These are phyloP conservation scores for Phaseolus coccineus DNA, from an alignment of 331 rosid genomes.

Conservation along the genomic window DNA sequence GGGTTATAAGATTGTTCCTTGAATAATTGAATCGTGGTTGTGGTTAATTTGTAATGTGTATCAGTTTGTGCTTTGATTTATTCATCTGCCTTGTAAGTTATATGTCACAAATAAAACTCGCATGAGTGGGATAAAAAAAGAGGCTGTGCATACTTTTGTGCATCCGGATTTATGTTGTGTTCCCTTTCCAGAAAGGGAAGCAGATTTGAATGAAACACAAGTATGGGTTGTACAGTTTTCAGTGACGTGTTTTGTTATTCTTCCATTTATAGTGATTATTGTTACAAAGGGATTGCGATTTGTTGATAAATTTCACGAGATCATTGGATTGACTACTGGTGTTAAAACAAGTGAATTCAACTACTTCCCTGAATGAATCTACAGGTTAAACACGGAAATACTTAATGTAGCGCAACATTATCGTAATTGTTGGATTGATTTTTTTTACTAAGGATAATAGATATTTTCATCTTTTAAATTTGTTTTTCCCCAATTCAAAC, in stretches of 20 bases:
- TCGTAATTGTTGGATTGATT: too few species aligned
- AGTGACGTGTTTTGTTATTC: background rate
- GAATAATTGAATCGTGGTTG: background rate
- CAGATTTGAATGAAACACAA: background rate
- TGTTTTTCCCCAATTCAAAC: too few species aligned
- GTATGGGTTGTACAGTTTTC: background rate
- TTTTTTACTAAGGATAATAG: too few species aligned
- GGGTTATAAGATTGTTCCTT: constrained; percentile 64
- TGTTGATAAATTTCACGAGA: background rate
- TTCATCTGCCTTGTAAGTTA: background rate
- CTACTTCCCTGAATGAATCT: background rate
- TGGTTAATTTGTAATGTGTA: background rate
- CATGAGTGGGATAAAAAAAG: background rate
- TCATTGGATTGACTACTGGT: background rate
- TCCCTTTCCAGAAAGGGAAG: background rate
- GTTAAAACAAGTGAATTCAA: background rate
- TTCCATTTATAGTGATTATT: background rate
- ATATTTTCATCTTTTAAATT: too few species aligned
- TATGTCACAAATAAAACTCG: constrained; percentile 6
- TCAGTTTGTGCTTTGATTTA: background rate
- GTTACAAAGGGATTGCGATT: background rate
- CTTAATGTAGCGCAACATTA: too few species aligned
- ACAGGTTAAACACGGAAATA: too few species aligned
- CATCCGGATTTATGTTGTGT: background rate
- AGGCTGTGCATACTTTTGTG: background rate